Evolutionary conservation across 768 basidiomycete species (phyloP), one percentile per base, ranked within the genome.

Genomic region (Pholiota microspora): DNA sequence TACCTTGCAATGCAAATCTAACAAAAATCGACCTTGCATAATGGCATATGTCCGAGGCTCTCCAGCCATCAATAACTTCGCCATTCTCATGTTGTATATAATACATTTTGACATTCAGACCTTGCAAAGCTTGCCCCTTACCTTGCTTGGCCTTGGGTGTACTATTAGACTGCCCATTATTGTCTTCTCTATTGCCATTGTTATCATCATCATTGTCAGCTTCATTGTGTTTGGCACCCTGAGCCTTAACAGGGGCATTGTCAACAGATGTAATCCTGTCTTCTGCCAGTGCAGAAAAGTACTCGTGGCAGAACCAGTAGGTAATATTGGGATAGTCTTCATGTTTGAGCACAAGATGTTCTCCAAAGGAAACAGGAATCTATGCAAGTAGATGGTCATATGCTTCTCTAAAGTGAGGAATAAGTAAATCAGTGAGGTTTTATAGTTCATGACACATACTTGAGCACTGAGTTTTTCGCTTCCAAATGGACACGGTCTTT

Each of bases 301-400:
- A 56, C 51, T 56, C 50, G n/a, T 56, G 50, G 32, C 44, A 32
- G 27, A 56, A 56, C 55, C 55, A 56, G 50, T 52, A 56, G 12
- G 45, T 21, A n/a, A n/a, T n/a, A n/a, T n/a, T n/a, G n/a, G n/a
- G n/a, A n/a, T n/a, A n/a, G n/a, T n/a, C n/a, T n/a, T n/a, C n/a
- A n/a, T n/a, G n/a, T n/a, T n/a, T n/a, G n/a, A n/a, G n/a, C n/a
- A n/a, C n/a, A n/a, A n/a, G 25, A 52, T 52, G 45, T 56, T 46
- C 45, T 15, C 24, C 45, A 27, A 40, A 49, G 16, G 55, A 51
- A 52, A 45, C 32, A 56, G 55, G 55, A 32, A 56, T 34, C 7
- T 36, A 18, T 34, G 28, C 50, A 40, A 56, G 42, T 16, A 51
- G 49, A 27, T 51, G 25, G 35, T 51, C 55, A 28, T 56, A 56